phyloP scores from a whole-genome alignment of 331 rosid species.

The Quercus tomentella region DNA sequence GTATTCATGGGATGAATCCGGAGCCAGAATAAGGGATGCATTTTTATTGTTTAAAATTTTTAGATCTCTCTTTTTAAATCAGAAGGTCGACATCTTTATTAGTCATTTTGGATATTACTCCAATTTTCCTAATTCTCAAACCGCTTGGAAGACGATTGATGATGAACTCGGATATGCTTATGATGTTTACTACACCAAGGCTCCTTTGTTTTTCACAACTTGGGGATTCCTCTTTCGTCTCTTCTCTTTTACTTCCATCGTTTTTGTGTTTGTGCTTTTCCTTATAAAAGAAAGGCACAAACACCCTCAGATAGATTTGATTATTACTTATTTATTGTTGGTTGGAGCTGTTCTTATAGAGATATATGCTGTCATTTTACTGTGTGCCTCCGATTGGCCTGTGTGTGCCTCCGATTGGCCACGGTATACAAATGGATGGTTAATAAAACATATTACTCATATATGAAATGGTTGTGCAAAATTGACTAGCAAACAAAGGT shows the following conservation, averaged over 20 bases:
- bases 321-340: not conserved
- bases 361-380: not conserved
- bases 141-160: not conserved
- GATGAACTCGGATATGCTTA: not conserved
- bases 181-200: constrained; percentile 6
- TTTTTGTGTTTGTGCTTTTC: not conserved
- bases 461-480: too few species aligned
- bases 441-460: too few species aligned
- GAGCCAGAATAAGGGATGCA: fast-evolving
- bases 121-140: too few species aligned
- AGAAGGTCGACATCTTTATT: fast-evolving
- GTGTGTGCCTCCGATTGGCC: too few species aligned
- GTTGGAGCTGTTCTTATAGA: not conserved
- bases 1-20: too few species aligned
- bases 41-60: not conserved
- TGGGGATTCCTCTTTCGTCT: not conserved
- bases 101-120: too few species aligned
- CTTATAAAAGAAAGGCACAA: not conserved
- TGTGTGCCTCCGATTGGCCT: not conserved
- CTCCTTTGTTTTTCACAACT: not conserved
- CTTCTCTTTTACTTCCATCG: not conserved
- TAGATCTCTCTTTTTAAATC: too few species aligned
- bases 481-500: too few species aligned
- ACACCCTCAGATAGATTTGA: not conserved
- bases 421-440: fast-evolving